Percentiles rank a stretch among this genome's conserved stretches.
Evolutionary conservation across 1,139 yeast genomes (phyloP).

Genomic region (Yamadazyma trypodendri): DNA sequence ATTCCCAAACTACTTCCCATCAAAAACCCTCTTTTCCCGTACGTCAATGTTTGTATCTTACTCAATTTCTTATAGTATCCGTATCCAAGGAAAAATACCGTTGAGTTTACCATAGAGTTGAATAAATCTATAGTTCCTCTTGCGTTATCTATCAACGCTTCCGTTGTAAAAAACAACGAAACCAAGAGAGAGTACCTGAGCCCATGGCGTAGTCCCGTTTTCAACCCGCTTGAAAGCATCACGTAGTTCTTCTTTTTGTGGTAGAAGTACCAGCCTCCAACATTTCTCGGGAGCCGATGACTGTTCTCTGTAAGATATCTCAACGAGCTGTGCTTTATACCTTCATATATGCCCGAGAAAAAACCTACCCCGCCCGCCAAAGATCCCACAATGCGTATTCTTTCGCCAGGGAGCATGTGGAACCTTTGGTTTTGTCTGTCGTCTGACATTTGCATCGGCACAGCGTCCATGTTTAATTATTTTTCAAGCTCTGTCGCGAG

Average conservation of each 20-base stretch:
- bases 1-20: constrained; percentile 64
- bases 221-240: constrained; percentile 56
- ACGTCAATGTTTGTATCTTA: constrained; percentile 44
- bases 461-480: no score
- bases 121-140: constrained; percentile 56
- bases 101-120: constrained; percentile 57
- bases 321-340: constrained; percentile 56
- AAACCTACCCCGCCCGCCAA: constrained; percentile 57
- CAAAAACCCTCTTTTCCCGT: constrained; percentile 52
- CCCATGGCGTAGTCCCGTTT: constrained; percentile 42
- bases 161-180: constrained; percentile 56
- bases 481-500: neutral
- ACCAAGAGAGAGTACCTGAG: constrained; percentile 48
- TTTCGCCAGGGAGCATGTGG: constrained; percentile 38
- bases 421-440: constrained; percentile 32
- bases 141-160: constrained; percentile 54
- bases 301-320: constrained; percentile 78
- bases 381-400: constrained; percentile 31
- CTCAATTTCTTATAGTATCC: constrained; percentile 48
- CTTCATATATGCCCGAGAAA: constrained; percentile 60
- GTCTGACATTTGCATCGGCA: neutral
- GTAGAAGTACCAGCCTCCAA: constrained; percentile 88
- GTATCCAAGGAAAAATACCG: constrained; percentile 50
- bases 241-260: constrained; percentile 83
- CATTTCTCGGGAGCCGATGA: constrained; percentile 73